A percentile compares a stretch with the other conserved stretches of the same genome.
Conservation (phyloP, 164 flowering plant genomes). For the Warburgia ugandensis region DNA sequence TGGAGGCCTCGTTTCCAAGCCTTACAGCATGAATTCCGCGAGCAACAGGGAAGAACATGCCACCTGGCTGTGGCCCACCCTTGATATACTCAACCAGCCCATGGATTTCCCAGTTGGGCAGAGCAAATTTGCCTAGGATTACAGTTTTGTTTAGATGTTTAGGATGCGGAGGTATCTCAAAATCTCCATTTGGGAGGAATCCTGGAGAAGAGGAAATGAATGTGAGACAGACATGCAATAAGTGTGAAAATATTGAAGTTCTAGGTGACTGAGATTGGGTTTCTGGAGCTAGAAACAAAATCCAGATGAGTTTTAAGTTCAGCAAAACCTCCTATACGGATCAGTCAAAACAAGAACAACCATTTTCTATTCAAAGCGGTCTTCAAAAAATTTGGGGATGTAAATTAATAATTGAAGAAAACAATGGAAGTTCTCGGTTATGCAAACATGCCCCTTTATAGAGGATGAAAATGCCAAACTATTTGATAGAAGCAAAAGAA, state of each 20-base stretch:
- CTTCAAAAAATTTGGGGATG: too few relatives aligned
- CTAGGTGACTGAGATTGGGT: neutral
- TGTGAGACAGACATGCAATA: neutral
- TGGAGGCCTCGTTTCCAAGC: conserved; percentile 90
- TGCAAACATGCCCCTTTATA: too few relatives aligned
- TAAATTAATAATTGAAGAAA: too few relatives aligned
- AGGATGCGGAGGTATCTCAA: conserved; percentile 57
- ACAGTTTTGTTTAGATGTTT: conserved; percentile 56
- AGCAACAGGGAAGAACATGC: conserved; percentile 73
- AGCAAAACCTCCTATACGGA: too few relatives aligned
- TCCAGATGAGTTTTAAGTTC: too few relatives aligned
- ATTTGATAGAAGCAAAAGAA: too few relatives aligned
- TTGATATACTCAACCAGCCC: conserved; percentile 87
- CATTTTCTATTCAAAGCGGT: too few relatives aligned
- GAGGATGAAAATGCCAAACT: too few relatives aligned
- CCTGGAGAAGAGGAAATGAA: conserved; percentile 31
- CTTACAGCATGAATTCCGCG: conserved; percentile 83
- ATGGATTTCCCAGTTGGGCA: conserved; percentile 78
- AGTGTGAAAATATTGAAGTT: neutral
- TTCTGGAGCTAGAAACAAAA: too few relatives aligned
- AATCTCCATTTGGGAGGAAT: conserved; percentile 84
- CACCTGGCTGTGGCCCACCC: conserved; percentile 87
- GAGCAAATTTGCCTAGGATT: conserved; percentile 42
- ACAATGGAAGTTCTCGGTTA: too few relatives aligned
- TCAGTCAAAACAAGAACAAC: too few relatives aligned